Conservation (phyloP, 192 early-diverging fungal species). For the Mortierella antarctica region DNA sequence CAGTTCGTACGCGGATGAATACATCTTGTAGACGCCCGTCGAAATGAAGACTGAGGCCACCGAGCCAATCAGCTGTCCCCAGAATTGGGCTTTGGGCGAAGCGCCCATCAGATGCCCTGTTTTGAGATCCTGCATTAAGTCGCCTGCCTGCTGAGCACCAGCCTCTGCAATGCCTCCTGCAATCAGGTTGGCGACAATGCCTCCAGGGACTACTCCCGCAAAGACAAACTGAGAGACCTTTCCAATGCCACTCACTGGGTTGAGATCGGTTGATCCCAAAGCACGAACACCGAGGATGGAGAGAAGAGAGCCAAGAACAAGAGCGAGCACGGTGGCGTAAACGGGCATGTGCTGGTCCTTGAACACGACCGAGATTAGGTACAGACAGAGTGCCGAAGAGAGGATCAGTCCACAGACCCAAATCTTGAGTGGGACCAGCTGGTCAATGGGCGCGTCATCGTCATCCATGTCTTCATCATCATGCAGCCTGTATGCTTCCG, state of each 20-base stretch:
- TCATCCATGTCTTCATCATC: conserved; percentile 44
- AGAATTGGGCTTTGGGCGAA: conserved; percentile 86
- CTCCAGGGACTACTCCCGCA: conserved; percentile 78
- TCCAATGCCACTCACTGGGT: conserved; percentile 85
- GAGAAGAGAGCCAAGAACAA: conserved; percentile 78
- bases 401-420: conserved; percentile 73
- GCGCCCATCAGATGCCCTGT: conserved; percentile 87
- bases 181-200: conserved; percentile 78
- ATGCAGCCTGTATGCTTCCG: conserved; percentile 18
- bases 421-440: conserved; percentile 70
- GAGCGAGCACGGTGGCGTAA: conserved; percentile 73
- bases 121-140: conserved; percentile 84
- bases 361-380: conserved; percentile 74
- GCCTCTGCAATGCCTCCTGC: conserved; percentile 84
- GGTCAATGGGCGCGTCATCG: conserved; percentile 59
- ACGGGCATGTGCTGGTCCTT: conserved; percentile 65
- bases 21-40: conserved; percentile 75
- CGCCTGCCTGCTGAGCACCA: conserved; percentile 57
- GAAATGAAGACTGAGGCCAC: conserved; percentile 77
- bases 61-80: conserved; percentile 84
- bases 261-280: conserved; percentile 84
- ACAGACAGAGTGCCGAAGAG: conserved; percentile 71
- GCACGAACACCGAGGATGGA: conserved; percentile 86
- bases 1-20: conserved; percentile 75
- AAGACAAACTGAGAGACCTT: conserved; percentile 89